These are phyloP conservation scores for Kwoniella sp. DNA, from an alignment of 768 basidiomycete species.

Conservation along the genomic window DNA sequence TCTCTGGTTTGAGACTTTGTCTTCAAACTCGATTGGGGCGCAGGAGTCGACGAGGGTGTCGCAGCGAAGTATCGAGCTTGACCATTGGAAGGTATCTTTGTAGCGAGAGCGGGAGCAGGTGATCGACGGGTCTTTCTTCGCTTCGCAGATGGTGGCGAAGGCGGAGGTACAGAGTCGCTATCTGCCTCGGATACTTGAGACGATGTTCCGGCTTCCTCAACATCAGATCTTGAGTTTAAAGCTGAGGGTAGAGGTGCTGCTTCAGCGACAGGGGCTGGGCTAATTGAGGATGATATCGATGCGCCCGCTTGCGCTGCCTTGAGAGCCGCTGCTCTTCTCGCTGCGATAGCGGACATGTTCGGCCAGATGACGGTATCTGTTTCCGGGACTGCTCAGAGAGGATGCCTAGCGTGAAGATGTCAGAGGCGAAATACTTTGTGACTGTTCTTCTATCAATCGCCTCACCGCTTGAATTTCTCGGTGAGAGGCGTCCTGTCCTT, in stretches of 20 bases:
- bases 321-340: conserved; percentile 42
- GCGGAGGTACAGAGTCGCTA: background rate
- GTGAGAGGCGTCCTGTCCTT: no score
- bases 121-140: conserved; percentile 9
- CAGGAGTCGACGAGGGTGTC: background rate
- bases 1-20: background rate
- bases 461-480: no score
- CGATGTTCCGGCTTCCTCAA: background rate
- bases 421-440: no score
- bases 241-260: background rate
- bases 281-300: background rate
- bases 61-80: background rate
- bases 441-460: no score
- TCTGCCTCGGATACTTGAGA: background rate
- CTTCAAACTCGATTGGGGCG: background rate
- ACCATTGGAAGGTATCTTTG: background rate
- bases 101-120: conserved; percentile 1
- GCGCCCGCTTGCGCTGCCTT: conserved; percentile 15
- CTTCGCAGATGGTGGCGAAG: conserved; percentile 11
- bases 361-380: background rate
- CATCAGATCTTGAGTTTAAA: no score
- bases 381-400: background rate
- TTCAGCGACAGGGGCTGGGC: background rate
- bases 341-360: conserved; percentile 49
- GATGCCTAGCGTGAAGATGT: no score